phyloP scores from a whole-genome alignment of 2,329 filamentous ascomycete genomes.

The Aspergillus candidus region DNA sequence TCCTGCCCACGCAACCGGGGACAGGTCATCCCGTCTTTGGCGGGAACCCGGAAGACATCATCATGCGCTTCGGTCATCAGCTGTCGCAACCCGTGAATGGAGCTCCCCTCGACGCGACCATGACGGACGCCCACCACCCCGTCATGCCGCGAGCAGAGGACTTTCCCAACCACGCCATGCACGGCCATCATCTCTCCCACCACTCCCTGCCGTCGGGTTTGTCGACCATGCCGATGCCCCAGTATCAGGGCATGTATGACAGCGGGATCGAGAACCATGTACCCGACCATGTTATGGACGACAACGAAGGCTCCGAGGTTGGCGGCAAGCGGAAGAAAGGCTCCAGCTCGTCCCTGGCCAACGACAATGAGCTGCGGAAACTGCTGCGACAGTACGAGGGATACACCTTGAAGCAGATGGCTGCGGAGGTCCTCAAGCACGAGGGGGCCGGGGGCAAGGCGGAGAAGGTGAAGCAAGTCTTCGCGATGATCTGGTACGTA shows the following conservation, averaged over 20 bases:
- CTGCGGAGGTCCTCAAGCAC: conserved; percentile 44
- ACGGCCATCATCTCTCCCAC: conserved; percentile 29
- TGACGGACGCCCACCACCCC: conserved; percentile 33
- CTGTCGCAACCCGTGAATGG: conserved; percentile 34
- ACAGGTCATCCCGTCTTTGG: conserved; percentile 33
- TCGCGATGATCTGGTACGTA: conserved; percentile 48
- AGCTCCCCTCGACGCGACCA: conserved; percentile 30
- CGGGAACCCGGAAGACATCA: conserved; percentile 40
- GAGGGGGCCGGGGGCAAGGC: conserved; percentile 46
- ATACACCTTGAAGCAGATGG: conserved; percentile 42
- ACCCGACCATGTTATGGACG: conserved; percentile 35
- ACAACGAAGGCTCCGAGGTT: conserved; percentile 40
- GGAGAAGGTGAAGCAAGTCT: conserved; percentile 48
- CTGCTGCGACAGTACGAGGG: conserved; percentile 44
- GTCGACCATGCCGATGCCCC: conserved; percentile 26
- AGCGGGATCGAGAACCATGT: conserved; percentile 38
- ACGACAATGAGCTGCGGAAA: conserved; percentile 45
- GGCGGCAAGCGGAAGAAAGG: conserved; percentile 42
- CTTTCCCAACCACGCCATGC: conserved; percentile 31
- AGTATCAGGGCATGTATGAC: conserved; percentile 38
- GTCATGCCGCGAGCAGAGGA: conserved; percentile 34
- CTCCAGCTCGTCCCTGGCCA: conserved; percentile 43
- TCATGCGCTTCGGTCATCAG: conserved; percentile 41
- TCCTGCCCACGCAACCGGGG: conserved; percentile 31
- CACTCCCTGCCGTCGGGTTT: conserved; percentile 34